phyloP scores from a whole-genome alignment of 2,329 filamentous ascomycete genomes.

The Aureobasidium sp. region DNA sequence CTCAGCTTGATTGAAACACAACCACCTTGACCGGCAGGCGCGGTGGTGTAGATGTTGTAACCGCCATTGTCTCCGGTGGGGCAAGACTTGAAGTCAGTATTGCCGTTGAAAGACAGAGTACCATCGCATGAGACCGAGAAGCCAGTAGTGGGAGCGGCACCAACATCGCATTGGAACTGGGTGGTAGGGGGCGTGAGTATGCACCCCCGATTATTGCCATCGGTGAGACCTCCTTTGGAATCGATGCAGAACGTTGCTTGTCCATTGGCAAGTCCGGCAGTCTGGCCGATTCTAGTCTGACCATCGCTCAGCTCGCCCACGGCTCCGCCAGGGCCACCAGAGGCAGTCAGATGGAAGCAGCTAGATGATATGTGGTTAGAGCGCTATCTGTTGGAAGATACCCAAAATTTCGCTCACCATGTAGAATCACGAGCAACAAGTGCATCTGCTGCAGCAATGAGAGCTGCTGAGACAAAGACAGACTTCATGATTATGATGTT shows the following conservation, averaged over 20 bases:
- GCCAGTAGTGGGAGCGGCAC: conserved; percentile 45
- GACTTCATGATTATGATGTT: conserved; percentile 30
- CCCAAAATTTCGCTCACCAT: conserved; percentile 21
- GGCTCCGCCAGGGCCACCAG: conserved; percentile 44
- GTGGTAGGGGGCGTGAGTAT: conserved; percentile 55
- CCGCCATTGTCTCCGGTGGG: conserved; percentile 48
- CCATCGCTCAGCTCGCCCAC: conserved; percentile 57
- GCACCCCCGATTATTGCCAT: conserved; percentile 52
- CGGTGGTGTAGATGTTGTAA: conserved; percentile 49
- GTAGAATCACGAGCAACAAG: conserved; percentile 33
- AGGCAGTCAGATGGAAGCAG: conserved; percentile 48
- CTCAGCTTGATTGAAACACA: conserved; percentile 46
- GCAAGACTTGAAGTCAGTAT: conserved; percentile 53
- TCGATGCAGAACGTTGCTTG: conserved; percentile 50
- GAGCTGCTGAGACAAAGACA: conserved; percentile 20
- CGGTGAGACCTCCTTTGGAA: conserved; percentile 47
- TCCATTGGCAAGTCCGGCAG: neutral
- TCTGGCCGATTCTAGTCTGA: conserved; percentile 51
- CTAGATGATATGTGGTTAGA: conserved; percentile 22
- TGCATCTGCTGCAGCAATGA: conserved; percentile 31
- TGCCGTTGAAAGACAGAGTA: conserved; percentile 45
- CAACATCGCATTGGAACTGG: conserved; percentile 56
- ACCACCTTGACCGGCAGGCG: conserved; percentile 37
- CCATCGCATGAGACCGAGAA: conserved; percentile 52
- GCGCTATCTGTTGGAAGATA: neutral